These are phyloP conservation scores for Epichloe coenophiala DNA, from an alignment of 2,329 filamentous ascomycete species.

Conservation along the genomic window DNA sequence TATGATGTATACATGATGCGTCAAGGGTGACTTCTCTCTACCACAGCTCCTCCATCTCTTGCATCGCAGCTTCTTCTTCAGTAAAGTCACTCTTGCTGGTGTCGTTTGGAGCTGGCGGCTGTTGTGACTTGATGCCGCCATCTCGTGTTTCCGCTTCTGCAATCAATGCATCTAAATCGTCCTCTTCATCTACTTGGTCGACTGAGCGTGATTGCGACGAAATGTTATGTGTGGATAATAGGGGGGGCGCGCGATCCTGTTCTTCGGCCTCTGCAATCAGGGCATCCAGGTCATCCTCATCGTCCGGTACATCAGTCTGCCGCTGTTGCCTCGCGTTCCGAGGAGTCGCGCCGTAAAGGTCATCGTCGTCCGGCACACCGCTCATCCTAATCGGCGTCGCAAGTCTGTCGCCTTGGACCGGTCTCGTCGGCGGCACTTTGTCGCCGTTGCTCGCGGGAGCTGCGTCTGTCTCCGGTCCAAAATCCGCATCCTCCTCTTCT, in stretches of 20 bases:
- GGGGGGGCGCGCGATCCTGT: slow-evolving; percentile 3
- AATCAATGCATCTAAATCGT: slow-evolving; percentile 39
- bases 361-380: slow-evolving; percentile 27
- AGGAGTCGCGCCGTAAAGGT: slow-evolving; percentile 44
- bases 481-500: slow-evolving; percentile 20
- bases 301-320: slow-evolving; percentile 22
- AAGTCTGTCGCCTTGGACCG: slow-evolving; percentile 7
- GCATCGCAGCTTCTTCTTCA: slow-evolving; percentile 57
- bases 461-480: slow-evolving; percentile 11
- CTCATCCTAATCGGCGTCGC: slow-evolving; percentile 13
- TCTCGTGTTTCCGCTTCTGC: slow-evolving; percentile 29
- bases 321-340: slow-evolving; percentile 6
- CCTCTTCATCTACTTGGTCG: slow-evolving; percentile 13
- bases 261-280: slow-evolving; percentile 36
- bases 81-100: slow-evolving; percentile 28
- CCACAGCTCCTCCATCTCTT: slow-evolving; percentile 44
- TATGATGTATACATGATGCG: neutral
- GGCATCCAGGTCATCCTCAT: slow-evolving; percentile 39
- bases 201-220: neutral
- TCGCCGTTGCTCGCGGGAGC: slow-evolving; percentile 4
- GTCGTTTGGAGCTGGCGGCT: slow-evolving; percentile 4
- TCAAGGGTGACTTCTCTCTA: neutral
- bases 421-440: slow-evolving; percentile 17
- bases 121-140: neutral
- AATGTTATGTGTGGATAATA: too few species aligned